A percentile compares a stretch with the other conserved stretches of the same genome.
These are phyloP conservation scores for Serpula lacrymans DNA, from an alignment of 768 basidiomycete species.

Conservation along the genomic window DNA sequence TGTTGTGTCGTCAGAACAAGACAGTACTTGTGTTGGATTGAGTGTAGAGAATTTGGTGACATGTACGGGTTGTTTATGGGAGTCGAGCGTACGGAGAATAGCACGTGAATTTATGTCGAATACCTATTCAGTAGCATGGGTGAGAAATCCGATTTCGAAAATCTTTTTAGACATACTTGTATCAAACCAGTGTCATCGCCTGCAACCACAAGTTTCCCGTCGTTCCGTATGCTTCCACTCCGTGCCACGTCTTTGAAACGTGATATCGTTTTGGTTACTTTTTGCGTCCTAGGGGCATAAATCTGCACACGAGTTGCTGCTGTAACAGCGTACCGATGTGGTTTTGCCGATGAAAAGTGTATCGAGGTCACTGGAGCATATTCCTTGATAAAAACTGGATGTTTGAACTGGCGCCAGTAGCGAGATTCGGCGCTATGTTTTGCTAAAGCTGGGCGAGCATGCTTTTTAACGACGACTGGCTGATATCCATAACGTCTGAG, in stretches of 20 bases:
- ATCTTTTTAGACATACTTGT: constrained; percentile 40
- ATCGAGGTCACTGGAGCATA: constrained; percentile 94
- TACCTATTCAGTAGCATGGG: constrained; percentile 43
- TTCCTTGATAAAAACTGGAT: constrained; percentile 94
- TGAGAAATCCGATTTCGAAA: neutral
- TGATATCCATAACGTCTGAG: constrained; percentile 71
- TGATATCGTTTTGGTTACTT: constrained; percentile 93
- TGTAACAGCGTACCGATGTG: constrained; percentile 94
- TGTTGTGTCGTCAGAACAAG: constrained; percentile 95
- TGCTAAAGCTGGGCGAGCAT: constrained; percentile 52
- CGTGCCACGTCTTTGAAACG: constrained; percentile 96
- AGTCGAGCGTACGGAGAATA: constrained; percentile 86
- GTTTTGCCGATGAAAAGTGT: constrained; percentile 83
- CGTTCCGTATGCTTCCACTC: constrained; percentile 82
- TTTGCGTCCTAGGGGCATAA: constrained; percentile 94
- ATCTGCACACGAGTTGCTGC: constrained; percentile 92
- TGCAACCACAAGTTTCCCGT: constrained; percentile 93
- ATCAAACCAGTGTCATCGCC: constrained; percentile 93
- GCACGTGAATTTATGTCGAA: constrained; percentile 94
- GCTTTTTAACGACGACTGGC: constrained; percentile 60
- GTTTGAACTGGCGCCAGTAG: constrained; percentile 84
- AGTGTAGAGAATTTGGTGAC: constrained; percentile 88
- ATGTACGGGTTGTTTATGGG: constrained; percentile 96
- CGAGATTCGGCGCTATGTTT: constrained; percentile 73
- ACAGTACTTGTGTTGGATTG: constrained; percentile 79